Conservation (phyloP, 805 yeast species). For the Vanderwaltozyma polyspora region DNA sequence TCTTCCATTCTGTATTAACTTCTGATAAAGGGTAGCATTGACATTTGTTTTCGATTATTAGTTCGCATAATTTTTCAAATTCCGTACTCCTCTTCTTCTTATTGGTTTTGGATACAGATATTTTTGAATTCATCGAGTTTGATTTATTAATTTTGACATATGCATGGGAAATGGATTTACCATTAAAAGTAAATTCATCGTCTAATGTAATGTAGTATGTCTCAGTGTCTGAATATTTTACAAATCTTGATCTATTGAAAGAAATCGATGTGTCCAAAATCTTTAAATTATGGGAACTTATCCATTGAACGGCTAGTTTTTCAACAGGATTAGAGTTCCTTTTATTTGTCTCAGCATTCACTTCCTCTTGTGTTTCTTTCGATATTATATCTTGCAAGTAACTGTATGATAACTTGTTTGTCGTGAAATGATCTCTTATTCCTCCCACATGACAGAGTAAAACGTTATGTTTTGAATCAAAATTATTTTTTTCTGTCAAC, state of each 20-base stretch:
- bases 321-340: slow-evolving; percentile 7
- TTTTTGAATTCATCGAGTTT: not conserved
- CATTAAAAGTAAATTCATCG: slow-evolving; percentile 13
- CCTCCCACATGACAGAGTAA: slow-evolving; percentile 27
- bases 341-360: not conserved
- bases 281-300: slow-evolving; percentile 13
- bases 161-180: slow-evolving; percentile 12
- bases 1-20: slow-evolving; percentile 16
- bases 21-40: slow-evolving; percentile 14
- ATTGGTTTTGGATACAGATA: not conserved
- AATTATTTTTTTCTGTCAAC: slow-evolving; percentile 4
- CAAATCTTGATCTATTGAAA: slow-evolving; percentile 21
- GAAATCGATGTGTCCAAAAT: slow-evolving; percentile 7
- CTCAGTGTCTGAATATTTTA: slow-evolving; percentile 5
- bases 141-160: slow-evolving; percentile 12
- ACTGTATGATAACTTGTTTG: slow-evolving; percentile 4
- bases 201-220: slow-evolving; percentile 17
- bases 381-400: not conserved
- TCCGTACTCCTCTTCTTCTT: not conserved
- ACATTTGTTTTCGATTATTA: slow-evolving; percentile 13
- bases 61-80: slow-evolving; percentile 1
- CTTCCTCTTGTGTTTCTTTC: not conserved
- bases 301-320: slow-evolving; percentile 21
- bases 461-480: slow-evolving; percentile 5
- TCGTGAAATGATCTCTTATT: slow-evolving; percentile 19